Conservation (phyloP, 257 asterid species). For the Forsythia suspensa region DNA sequence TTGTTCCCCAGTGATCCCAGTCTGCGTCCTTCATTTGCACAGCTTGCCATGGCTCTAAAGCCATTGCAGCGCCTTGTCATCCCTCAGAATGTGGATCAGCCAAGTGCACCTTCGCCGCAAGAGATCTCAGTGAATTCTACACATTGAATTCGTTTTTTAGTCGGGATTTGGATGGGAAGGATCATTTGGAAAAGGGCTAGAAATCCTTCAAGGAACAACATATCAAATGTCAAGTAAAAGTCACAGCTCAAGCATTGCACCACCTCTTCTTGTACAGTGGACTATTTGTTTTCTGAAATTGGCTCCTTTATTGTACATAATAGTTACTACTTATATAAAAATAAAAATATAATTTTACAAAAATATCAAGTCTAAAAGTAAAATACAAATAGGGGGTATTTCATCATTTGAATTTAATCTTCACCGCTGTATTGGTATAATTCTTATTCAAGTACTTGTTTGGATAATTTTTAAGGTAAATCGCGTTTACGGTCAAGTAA, state of each 20-base stretch:
- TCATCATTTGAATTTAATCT: neutral
- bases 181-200: neutral
- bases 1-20: slow-evolving; percentile 72
- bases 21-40: slow-evolving; percentile 89
- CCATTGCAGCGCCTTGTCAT: slow-evolving; percentile 81
- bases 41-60: slow-evolving; percentile 84
- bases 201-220: neutral
- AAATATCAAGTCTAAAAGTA: neutral
- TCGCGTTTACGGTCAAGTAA: no score
- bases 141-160: slow-evolving; percentile 30
- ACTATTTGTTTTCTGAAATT: neutral
- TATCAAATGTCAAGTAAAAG: neutral
- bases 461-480: neutral
- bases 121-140: slow-evolving; percentile 66
- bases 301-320: neutral
- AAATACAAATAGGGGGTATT: neutral
- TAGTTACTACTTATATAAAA: neutral
- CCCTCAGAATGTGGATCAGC: slow-evolving; percentile 64
- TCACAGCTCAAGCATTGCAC: neutral
- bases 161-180: neutral
- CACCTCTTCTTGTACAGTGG: neutral
- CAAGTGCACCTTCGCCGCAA: slow-evolving; percentile 46
- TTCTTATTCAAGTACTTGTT: neutral
- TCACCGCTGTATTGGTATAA: no score
- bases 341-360: neutral